phyloP scores from a whole-genome alignment of 306 rosid species.

The Cucumis hystrix region DNA sequence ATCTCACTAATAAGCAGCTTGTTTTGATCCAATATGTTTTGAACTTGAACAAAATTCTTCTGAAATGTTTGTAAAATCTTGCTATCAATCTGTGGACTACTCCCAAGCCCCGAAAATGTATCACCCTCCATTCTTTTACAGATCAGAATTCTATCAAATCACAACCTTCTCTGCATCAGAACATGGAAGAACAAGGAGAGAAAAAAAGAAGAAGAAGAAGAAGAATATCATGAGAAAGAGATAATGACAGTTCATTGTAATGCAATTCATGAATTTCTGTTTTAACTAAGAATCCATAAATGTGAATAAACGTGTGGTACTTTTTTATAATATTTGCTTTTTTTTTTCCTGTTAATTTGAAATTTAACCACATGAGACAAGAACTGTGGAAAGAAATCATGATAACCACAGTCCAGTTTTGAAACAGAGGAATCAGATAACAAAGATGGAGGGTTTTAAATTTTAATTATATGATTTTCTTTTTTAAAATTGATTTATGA shows the following conservation, averaged over 20 bases:
- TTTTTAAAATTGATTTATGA: slow-evolving; percentile 24
- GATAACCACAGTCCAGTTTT: slow-evolving; percentile 43
- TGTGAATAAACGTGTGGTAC: neutral
- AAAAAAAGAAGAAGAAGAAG: slow-evolving; percentile 11
- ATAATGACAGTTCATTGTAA: neutral
- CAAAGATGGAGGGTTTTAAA: slow-evolving; percentile 6
- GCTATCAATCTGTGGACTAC: slow-evolving; percentile 52
- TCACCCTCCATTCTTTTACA: slow-evolving; percentile 66
- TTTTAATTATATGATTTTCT: slow-evolving; percentile 6
- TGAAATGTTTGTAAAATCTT: slow-evolving; percentile 68
- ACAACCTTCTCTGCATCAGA: slow-evolving; percentile 37
- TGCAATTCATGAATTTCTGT: neutral
- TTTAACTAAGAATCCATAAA: neutral
- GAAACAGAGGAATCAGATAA: slow-evolving; percentile 37
- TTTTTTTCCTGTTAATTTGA: neutral
- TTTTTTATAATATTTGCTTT: neutral
- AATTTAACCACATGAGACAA: slow-evolving; percentile 60
- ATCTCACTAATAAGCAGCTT: slow-evolving; percentile 83
- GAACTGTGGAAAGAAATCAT: slow-evolving; percentile 49
- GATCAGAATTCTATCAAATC: slow-evolving; percentile 25
- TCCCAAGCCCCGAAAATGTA: slow-evolving; percentile 54
- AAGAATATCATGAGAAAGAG: neutral
- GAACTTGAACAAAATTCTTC: slow-evolving; percentile 84
- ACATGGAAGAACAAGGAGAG: slow-evolving; percentile 4
- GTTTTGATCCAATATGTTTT: slow-evolving; percentile 80